Base-by-base conservation (phyloP, 805 yeast genomes). In the Torulaspora microellipsoides region DNA sequence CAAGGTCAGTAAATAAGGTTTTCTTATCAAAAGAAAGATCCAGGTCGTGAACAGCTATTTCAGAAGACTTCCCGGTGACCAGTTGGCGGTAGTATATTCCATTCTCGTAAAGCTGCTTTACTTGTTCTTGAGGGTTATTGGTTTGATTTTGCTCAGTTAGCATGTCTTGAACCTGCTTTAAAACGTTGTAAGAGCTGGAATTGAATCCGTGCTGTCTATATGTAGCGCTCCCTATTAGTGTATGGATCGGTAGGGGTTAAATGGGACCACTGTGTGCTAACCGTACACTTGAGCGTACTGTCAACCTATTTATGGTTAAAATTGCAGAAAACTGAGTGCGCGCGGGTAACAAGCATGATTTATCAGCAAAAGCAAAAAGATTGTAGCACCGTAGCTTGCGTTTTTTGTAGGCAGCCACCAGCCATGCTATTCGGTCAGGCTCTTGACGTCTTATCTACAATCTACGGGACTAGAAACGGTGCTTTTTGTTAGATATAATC, bases 1-100 rank as follows among this genome's bases (percentile, higher is more conserved):
- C 49, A 23, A 48, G 49, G 27, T 46, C 49, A 13, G 38, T 31
- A 43, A 45, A 48, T 37, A 48, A 36, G 36, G 49, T 46, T 39
- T 46, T 46, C 38, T 27, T 31, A 32, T 45, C 51, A 15, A 47
- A 38, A 25, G 51, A 36, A 27, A 47, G 43, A 27, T 47, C 51
- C 35, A 47, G 39, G 36, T 45, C 20, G 12, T 27, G 39, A 17
- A 47, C 51, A 15, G 20, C 27, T 28, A 47, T 34, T 27, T 40
- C 48, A 13, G 48, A 49, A 12, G 49, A 20, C 20, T 47, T 45
- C 12, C 44, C 51, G 14, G 51, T 41, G 30, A 47, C 33, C 13
- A 37, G 13, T 25, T 45, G 46, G 14, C 51, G 51, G 25, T 45
- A 47, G 32, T 34, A 45, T 2, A 47, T 47, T 27, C 51, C 51